These are phyloP conservation scores for Paramecium sexaurelia DNA, from an alignment of 73 alveolate species.

Conservation along the genomic window DNA sequence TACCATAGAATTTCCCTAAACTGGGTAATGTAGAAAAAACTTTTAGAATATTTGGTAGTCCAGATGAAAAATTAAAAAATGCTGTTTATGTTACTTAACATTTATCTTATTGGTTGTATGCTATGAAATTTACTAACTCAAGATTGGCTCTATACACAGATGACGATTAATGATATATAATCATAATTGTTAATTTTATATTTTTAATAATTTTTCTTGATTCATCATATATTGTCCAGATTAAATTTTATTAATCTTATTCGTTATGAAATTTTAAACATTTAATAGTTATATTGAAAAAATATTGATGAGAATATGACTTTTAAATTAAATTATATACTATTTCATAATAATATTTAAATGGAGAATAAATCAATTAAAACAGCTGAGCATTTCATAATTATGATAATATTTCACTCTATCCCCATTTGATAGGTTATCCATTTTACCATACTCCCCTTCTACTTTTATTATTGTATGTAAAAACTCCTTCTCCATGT, in stretches of 20 bases:
- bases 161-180: constrained; percentile 54
- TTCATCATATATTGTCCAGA: not conserved
- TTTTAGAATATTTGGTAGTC: constrained; percentile 53
- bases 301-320: no score
- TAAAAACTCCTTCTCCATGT: constrained; percentile 58
- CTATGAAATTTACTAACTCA: constrained; percentile 61
- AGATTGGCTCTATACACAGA: constrained; percentile 67
- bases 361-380: not conserved
- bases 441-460: constrained; percentile 62
- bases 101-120: constrained; percentile 66
- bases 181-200: not conserved
- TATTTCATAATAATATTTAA: not conserved
- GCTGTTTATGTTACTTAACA: constrained; percentile 68
- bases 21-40: constrained; percentile 21
- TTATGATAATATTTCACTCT: not conserved
- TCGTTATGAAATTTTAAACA: no score
- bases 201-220: not conserved
- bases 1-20: constrained; percentile 46
- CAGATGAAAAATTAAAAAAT: constrained; percentile 63
- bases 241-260: not conserved
- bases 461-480: constrained; percentile 13
- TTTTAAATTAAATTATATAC: no score
- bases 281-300: no score
- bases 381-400: not conserved
- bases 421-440: constrained; percentile 20